These are phyloP conservation scores for Lotmaria passim DNA, from an alignment of 208 protist genomes.

Conservation along the genomic window DNA sequence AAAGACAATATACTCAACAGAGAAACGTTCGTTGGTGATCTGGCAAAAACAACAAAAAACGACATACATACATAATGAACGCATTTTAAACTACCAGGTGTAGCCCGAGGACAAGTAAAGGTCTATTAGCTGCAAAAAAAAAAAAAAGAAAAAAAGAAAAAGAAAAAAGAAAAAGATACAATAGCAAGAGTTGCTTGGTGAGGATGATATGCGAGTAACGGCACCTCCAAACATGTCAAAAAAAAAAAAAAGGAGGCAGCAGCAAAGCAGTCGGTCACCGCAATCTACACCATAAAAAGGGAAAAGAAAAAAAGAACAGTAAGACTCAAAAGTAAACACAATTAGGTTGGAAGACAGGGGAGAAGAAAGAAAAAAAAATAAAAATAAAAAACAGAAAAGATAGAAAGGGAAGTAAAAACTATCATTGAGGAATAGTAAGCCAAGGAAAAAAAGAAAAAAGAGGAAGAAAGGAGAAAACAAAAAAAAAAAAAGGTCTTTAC, in stretches of 20 bases:
- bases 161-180: slow-evolving; percentile 5
- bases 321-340: slow-evolving; percentile 17
- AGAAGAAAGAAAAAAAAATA: not conserved
- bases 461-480: slow-evolving; percentile 5
- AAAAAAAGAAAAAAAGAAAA: not conserved
- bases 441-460: slow-evolving; percentile 3
- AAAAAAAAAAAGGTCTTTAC: not conserved
- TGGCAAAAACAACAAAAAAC: too few species aligned
- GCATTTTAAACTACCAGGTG: too few species aligned
- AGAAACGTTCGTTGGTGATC: too few species aligned
- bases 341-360: not conserved
- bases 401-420: slow-evolving; percentile 11
- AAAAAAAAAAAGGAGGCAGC: not conserved
- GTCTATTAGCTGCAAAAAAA: not conserved
- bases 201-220: too few species aligned
- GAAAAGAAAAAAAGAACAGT: slow-evolving; percentile 15
- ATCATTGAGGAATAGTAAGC: not conserved
- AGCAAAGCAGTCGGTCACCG: too few species aligned
- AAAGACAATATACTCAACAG: too few species aligned
- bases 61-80: too few species aligned
- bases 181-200: too few species aligned
- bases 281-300: slow-evolving; percentile 24
- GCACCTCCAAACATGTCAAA: too few species aligned
- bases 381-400: slow-evolving; percentile 12
- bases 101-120: too few species aligned